These are phyloP conservation scores for Penicillium sp. DNA, from an alignment of 2,329 filamentous ascomycete species.

Conservation along the genomic window DNA sequence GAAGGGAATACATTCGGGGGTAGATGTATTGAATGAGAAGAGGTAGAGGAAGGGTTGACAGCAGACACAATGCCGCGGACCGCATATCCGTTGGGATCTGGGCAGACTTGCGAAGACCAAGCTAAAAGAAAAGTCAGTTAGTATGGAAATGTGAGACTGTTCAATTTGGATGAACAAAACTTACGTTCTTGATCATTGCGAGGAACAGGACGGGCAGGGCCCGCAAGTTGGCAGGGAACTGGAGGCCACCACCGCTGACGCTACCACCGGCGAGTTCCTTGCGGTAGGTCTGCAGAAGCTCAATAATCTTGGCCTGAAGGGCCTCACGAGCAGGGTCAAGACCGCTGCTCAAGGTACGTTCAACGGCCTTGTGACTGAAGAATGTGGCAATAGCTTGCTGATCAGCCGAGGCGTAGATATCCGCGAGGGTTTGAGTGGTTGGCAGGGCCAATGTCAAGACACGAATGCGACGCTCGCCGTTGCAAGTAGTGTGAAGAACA, in stretches of 20 bases:
- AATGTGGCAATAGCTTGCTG: conserved; percentile 91
- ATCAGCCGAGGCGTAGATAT: conserved; percentile 92
- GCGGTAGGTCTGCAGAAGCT: conserved; percentile 91
- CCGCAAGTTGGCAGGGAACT: conserved; percentile 90
- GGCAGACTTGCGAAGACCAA: conserved; percentile 83
- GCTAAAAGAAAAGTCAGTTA: conserved; percentile 40
- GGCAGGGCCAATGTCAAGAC: conserved; percentile 92
- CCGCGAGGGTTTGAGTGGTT: conserved; percentile 85
- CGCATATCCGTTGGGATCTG: conserved; percentile 93
- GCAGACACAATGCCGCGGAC: conserved; percentile 84
- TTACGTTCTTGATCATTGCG: conserved; percentile 91
- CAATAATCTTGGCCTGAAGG: conserved; percentile 85
- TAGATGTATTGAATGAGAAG: conserved; percentile 93
- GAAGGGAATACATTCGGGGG: conserved; percentile 78
- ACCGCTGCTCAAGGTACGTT: conserved; percentile 80
- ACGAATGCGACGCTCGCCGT: conserved; percentile 91
- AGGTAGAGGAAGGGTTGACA: conserved; percentile 90
- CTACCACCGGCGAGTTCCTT: conserved; percentile 96
- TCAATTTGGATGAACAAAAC: conserved; percentile 20
- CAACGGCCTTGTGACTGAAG: conserved; percentile 97
- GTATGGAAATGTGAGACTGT: conserved; percentile 11
- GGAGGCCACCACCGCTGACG: conserved; percentile 86
- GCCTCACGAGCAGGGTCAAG: conserved; percentile 89
- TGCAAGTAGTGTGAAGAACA: conserved; percentile 95
- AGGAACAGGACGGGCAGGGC: conserved; percentile 88